Evolutionary conservation across 345 rosid species (phyloP), one percentile per base, ranked within the genome.

Genomic region (Bretschneidera sinensis): DNA sequence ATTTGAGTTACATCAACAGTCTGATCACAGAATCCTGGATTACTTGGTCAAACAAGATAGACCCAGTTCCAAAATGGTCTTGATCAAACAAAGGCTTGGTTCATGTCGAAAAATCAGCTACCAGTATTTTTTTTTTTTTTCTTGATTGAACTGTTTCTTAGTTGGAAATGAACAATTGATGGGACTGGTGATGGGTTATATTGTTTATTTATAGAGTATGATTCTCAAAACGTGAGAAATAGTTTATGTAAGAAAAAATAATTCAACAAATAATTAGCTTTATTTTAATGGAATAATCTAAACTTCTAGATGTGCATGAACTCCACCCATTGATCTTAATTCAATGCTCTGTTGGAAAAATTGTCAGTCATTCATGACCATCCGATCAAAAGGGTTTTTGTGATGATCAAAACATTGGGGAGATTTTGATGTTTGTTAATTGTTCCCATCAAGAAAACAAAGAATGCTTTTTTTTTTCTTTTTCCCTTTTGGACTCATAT

Each of bases 31-130:
- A 57, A 13, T 43, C 49, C 10, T 23, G 47, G 24, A 54, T 18
- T 55, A 16, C 43, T 33, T 23, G 52, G 68, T n/a, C 45, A 33
- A 57, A 71, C 35, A 62, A 68, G 60, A 47, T 49, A 45, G 43
- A 51, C 70, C 64, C 74, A 54, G 64, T 24, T 64, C 43, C 57
- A 49, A n/a, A n/a, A n/a, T n/a, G n/a, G n/a, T n/a, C n/a, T n/a
- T n/a, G n/a, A n/a, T n/a, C 58, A 65, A 56, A 60, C 25, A 51
- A 28, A n/a, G 50, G 50, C 33, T 28, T n/a, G n/a, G n/a, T 28
- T n/a, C n/a, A n/a, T 19, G 10, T 7, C 28, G 24, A 50, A n/a
- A 61, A 6, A 48, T 6, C 25, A 43, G 54, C 21, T 51, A 55
- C 28, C 49, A n/a, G n/a, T n/a, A n/a, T n/a, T n/a, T n/a, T n/a